These are phyloP conservation scores for Colletotrichum eleusines DNA, from an alignment of 2,329 filamentous ascomycete species.

Conservation along the genomic window DNA sequence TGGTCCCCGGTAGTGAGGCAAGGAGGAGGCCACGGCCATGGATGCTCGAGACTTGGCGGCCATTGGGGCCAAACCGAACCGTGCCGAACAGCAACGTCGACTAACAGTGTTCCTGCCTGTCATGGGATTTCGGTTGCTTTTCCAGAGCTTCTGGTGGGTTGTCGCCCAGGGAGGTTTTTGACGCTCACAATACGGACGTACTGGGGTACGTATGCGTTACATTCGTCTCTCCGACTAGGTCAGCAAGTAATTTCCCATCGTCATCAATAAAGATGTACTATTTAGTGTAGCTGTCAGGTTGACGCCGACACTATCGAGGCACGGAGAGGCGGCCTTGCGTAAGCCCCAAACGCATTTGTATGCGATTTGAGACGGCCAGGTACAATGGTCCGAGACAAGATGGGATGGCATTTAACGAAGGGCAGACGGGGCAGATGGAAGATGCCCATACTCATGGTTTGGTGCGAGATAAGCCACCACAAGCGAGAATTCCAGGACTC, in stretches of 20 bases:
- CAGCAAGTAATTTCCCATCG: constrained; percentile 15
- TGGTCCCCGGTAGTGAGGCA: constrained; percentile 22
- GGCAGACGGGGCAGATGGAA: not conserved
- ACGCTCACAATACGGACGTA: constrained; percentile 24
- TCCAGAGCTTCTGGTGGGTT: constrained; percentile 18
- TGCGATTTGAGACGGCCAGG: constrained; percentile 12
- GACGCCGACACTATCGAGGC: not conserved
- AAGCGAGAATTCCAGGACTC: constrained; percentile 11
- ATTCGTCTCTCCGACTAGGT: not conserved
- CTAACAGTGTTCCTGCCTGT: not conserved
- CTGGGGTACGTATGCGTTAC: not conserved
- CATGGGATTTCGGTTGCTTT: not conserved
- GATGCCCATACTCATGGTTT: constrained; percentile 8
- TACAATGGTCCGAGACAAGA: constrained; percentile 21
- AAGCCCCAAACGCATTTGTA: not conserved
- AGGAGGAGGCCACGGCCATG: not conserved
- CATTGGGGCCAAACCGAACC: constrained; percentile 6
- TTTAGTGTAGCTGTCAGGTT: not conserved
- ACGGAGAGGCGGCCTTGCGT: not conserved
- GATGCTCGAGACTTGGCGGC: not conserved
- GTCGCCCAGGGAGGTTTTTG: constrained; percentile 14
- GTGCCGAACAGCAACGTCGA: not conserved
- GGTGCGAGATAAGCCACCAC: constrained; percentile 29
- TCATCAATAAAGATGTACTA: not conserved
- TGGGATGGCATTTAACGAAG: constrained; percentile 25